phyloP scores from a whole-genome alignment of 1,284 basidiomycete genomes.

The Microbotryomycetes sp. region DNA sequence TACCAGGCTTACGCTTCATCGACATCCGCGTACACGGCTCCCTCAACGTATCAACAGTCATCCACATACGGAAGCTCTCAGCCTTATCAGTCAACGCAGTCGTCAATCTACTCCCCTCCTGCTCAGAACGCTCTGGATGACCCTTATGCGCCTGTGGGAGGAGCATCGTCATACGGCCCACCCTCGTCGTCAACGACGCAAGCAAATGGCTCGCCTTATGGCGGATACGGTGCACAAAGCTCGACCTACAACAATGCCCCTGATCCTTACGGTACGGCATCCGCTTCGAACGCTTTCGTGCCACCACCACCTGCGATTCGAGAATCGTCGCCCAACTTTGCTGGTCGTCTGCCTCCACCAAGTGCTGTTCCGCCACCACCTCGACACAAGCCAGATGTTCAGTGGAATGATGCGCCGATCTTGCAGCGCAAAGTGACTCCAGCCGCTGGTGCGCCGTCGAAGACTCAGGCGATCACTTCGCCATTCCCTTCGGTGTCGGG shows the following conservation, averaged over 20 bases:
- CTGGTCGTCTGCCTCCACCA: slow-evolving; percentile 43
- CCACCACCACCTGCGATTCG: slow-evolving; percentile 37
- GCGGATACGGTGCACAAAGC: slow-evolving; percentile 5
- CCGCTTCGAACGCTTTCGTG: slow-evolving; percentile 19
- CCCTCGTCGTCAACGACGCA: not conserved
- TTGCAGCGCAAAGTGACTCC: slow-evolving; percentile 48
- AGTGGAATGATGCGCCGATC: slow-evolving; percentile 86
- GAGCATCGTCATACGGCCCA: not conserved
- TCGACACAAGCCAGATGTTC: slow-evolving; percentile 52
- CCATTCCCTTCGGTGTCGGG: slow-evolving; percentile 77
- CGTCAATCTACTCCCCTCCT: slow-evolving; percentile 17
- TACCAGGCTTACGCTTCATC: not conserved
- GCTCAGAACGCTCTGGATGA: slow-evolving; percentile 22
- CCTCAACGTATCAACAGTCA: slow-evolving; percentile 5
- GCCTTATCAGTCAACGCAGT: not conserved
- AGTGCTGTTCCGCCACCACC: slow-evolving; percentile 44
- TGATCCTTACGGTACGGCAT: slow-evolving; percentile 5
- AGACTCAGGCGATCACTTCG: slow-evolving; percentile 57
- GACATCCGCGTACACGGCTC: not conserved
- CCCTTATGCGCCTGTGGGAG: slow-evolving; percentile 21
- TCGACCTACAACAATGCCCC: not conserved
- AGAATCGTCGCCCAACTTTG: slow-evolving; percentile 43
- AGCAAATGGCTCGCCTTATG: not conserved
- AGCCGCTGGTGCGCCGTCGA: slow-evolving; percentile 50
- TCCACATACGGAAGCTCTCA: not conserved